A percentile compares a stretch with the other conserved stretches of the same genome.
phyloP scores from a whole-genome alignment of 805 yeast genomes.

The Kodamaea leandrae region DNA sequence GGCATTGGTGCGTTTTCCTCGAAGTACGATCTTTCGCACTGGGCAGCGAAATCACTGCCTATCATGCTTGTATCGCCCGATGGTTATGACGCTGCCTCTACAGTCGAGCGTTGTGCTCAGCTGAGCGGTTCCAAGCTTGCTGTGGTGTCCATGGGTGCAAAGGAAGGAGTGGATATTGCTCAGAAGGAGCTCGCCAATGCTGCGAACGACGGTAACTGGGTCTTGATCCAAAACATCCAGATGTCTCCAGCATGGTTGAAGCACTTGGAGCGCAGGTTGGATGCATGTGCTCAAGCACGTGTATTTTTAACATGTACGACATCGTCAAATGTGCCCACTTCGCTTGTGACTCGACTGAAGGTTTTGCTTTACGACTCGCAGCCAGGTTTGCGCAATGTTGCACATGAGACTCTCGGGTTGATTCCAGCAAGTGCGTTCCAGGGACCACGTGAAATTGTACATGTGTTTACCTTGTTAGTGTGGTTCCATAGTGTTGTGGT shows the following conservation, averaged over 20 bases:
- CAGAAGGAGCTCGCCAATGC: slow-evolving; percentile 49
- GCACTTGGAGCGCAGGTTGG: slow-evolving; percentile 47
- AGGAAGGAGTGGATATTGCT: slow-evolving; percentile 60
- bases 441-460: slow-evolving; percentile 43
- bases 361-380: slow-evolving; percentile 60
- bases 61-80: slow-evolving; percentile 56
- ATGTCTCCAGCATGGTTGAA: slow-evolving; percentile 65
- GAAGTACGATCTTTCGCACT: slow-evolving; percentile 29
- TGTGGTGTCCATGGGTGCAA: slow-evolving; percentile 70
- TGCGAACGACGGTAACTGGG: slow-evolving; percentile 58
- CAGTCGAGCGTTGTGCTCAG: slow-evolving; percentile 46
- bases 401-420: slow-evolving; percentile 35
- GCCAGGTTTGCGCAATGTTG: slow-evolving; percentile 53
- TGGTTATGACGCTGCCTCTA: slow-evolving; percentile 65
- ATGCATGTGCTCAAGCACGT: slow-evolving; percentile 24
- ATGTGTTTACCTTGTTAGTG: slow-evolving; percentile 51
- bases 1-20: slow-evolving; percentile 31
- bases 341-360: slow-evolving; percentile 53
- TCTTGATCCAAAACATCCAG: slow-evolving; percentile 78
- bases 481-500: slow-evolving; percentile 71
- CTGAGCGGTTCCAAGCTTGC: slow-evolving; percentile 24
- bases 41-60: slow-evolving; percentile 27
- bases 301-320: slow-evolving; percentile 65
- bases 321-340: slow-evolving; percentile 48
- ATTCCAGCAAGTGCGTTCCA: slow-evolving; percentile 10